A percentile compares a stretch with the other conserved stretches of the same genome.
These are phyloP conservation scores for Clonostachys byssicola DNA, from an alignment of 2,329 filamentous ascomycete species.

Conservation along the genomic window DNA sequence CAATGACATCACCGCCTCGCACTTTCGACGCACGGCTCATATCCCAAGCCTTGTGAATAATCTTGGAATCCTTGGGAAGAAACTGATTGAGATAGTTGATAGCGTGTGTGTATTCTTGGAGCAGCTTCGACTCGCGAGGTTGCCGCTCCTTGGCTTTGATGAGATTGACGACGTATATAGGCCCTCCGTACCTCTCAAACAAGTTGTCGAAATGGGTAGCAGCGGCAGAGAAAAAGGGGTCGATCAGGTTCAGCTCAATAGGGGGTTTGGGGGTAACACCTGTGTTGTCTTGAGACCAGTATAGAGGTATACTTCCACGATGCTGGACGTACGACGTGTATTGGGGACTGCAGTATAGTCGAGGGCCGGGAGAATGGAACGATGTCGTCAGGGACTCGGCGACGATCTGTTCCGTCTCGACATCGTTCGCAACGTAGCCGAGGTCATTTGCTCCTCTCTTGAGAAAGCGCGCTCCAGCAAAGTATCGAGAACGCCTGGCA, in stretches of 20 bases:
- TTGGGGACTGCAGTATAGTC: constrained; percentile 80
- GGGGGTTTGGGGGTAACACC: constrained; percentile 95
- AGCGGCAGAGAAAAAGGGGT: constrained; percentile 92
- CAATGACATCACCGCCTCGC: constrained; percentile 90
- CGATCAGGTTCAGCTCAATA: constrained; percentile 91
- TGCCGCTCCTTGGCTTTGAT: constrained; percentile 86
- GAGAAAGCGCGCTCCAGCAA: constrained; percentile 89
- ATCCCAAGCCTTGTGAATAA: constrained; percentile 93
- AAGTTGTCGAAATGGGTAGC: constrained; percentile 93
- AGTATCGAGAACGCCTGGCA: constrained; percentile 84
- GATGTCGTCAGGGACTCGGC: constrained; percentile 92
- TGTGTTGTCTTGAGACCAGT: constrained; percentile 96
- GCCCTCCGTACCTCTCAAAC: constrained; percentile 88
- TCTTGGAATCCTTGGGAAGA: constrained; percentile 76
- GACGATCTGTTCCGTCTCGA: constrained; percentile 97
- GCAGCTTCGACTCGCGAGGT: constrained; percentile 85
- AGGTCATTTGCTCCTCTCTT: constrained; percentile 93
- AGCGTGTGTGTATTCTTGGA: constrained; percentile 82
- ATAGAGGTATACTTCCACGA: constrained; percentile 90
- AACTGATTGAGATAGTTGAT: constrained; percentile 94
- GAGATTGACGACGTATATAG: constrained; percentile 86
- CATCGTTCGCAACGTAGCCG: constrained; percentile 96
- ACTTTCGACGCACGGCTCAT: constrained; percentile 96
- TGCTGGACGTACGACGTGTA: constrained; percentile 98
- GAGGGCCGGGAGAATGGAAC: constrained; percentile 85